A percentile compares a stretch with the other conserved stretches of the same genome.
phyloP scores from a whole-genome alignment of 1,139 yeast genomes.

The Candida sp. region DNA sequence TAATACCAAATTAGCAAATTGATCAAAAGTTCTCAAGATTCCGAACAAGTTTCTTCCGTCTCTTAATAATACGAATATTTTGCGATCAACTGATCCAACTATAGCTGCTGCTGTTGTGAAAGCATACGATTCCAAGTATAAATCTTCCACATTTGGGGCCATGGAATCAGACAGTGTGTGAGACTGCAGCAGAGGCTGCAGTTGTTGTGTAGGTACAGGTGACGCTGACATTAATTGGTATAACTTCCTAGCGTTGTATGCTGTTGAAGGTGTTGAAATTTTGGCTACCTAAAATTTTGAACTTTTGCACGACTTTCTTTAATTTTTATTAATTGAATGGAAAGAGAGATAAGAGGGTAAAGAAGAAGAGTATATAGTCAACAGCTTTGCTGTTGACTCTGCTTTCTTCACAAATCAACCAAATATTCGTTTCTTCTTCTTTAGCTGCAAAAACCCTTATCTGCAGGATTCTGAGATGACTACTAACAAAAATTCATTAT shows the following conservation, averaged over 20 bases:
- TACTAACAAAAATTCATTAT: background rate
- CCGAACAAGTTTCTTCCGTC: constrained; percentile 92
- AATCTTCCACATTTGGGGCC: constrained; percentile 44
- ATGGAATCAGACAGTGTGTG: constrained; percentile 14
- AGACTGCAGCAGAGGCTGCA: constrained; percentile 9
- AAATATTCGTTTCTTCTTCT: background rate
- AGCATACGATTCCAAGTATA: constrained; percentile 68
- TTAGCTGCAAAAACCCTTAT: background rate
- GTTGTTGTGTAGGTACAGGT: constrained; percentile 13
- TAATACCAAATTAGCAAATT: constrained; percentile 87
- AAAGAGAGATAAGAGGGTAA: too few relatives aligned
- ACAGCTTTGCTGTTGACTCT: too few relatives aligned
- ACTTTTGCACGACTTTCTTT: too few relatives aligned
- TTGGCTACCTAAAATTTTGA: background rate
- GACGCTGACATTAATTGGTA: constrained; percentile 12
- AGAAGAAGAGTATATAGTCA: too few relatives aligned
- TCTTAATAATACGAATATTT: constrained; percentile 78
- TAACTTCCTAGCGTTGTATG: background rate
- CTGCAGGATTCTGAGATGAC: constrained; percentile 1
- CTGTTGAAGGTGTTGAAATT: background rate
- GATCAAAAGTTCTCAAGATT: constrained; percentile 92
- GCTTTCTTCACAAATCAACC: too few relatives aligned
- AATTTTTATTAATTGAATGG: too few relatives aligned
- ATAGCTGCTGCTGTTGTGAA: constrained; percentile 97
- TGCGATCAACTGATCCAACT: constrained; percentile 90